Conservation (phyloP, 495 filamentous ascomycete genomes). For the Aspergillus sclerotioniger region DNA sequence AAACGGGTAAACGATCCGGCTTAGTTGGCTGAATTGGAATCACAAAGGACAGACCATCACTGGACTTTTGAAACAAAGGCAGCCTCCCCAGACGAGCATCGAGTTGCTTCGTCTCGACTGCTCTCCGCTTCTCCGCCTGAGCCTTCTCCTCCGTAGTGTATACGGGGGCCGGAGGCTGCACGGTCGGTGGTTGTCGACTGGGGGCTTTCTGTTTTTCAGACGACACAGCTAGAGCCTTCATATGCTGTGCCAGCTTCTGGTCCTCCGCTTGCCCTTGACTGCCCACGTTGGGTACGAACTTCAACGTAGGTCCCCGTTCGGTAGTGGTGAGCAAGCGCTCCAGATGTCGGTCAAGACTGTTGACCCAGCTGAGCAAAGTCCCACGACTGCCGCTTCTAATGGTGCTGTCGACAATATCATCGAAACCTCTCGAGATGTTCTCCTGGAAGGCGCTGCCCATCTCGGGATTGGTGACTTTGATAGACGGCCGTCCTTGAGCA, state of each 20-base stretch:
- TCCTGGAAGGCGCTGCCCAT: constrained; percentile 78
- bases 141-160: constrained; percentile 57
- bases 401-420: constrained; percentile 55
- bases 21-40: constrained; percentile 71
- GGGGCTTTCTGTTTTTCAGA: neutral
- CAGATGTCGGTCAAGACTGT: constrained; percentile 70
- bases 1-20: constrained; percentile 56
- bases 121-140: constrained; percentile 61
- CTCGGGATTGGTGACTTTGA: constrained; percentile 70
- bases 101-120: constrained; percentile 67
- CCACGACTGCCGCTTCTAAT: constrained; percentile 46
- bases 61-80: constrained; percentile 65
- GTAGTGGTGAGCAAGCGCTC: constrained; percentile 69
- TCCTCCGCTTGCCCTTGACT: constrained; percentile 41
- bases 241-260: constrained; percentile 44
- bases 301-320: constrained; percentile 75
- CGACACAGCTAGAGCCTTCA: constrained; percentile 11
- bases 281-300: constrained; percentile 63
- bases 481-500: constrained; percentile 44
- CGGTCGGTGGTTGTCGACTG: neutral
- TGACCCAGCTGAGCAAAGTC: constrained; percentile 67
- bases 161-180: constrained; percentile 22
- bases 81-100: constrained; percentile 74
- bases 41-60: constrained; percentile 67
- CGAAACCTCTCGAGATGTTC: constrained; percentile 80